phyloP scores from a whole-genome alignment of 176 grass and related monocot species.

The Elaeis guineensis region DNA sequence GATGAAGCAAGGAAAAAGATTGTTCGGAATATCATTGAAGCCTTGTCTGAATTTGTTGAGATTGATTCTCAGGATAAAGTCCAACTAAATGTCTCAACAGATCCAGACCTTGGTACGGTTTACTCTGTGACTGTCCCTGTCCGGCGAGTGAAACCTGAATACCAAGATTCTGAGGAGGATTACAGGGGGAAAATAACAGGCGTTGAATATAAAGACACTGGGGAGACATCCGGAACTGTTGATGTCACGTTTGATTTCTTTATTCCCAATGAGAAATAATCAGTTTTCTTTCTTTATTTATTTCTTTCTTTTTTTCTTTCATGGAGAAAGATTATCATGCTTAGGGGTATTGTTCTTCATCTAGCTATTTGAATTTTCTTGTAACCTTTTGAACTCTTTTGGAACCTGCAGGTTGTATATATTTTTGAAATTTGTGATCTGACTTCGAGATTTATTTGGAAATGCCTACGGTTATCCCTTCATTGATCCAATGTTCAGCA shows the following conservation, averaged over 20 bases:
- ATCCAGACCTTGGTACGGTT: slow-evolving; percentile 67
- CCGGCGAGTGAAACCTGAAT: slow-evolving; percentile 64
- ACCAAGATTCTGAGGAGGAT: slow-evolving; percentile 90
- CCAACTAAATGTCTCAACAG: slow-evolving; percentile 77
- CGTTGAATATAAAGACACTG: slow-evolving; percentile 77
- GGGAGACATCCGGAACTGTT: slow-evolving; percentile 53
- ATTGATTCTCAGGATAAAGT: slow-evolving; percentile 91
- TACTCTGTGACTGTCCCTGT: slow-evolving; percentile 84
- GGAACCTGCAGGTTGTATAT: background rate
- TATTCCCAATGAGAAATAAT: slow-evolving; percentile 47
- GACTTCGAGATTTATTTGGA: background rate
- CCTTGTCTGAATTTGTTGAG: slow-evolving; percentile 81
- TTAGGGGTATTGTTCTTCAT: background rate
- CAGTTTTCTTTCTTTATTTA: background rate
- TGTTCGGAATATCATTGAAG: slow-evolving; percentile 49
- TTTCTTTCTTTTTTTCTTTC: too few relatives aligned
- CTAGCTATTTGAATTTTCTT: background rate
- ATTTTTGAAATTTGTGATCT: background rate
- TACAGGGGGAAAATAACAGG: slow-evolving; percentile 72
- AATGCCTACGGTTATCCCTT: too few relatives aligned
- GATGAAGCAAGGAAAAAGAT: slow-evolving; percentile 96
- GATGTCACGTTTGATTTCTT: slow-evolving; percentile 92
- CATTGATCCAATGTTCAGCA: too few relatives aligned
- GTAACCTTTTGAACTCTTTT: background rate
- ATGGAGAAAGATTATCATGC: background rate